A percentile compares a stretch with the other conserved stretches of the same genome.
phyloP scores from a whole-genome alignment of 345 rosid species.

The Durio zibethinus region DNA sequence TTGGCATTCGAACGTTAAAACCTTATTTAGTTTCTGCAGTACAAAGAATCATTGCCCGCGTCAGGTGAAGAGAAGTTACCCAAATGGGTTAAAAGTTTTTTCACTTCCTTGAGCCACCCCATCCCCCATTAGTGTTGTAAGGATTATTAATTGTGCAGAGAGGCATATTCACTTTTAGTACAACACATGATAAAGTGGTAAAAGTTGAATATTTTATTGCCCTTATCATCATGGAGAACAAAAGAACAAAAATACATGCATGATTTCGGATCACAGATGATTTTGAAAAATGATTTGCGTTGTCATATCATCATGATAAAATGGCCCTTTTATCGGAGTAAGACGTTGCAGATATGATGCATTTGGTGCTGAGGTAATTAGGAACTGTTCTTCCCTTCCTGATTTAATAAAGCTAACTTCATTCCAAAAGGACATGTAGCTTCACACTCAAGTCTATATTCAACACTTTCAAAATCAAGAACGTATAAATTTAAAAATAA shows the following conservation, averaged over 20 bases:
- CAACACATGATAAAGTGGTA: not conserved
- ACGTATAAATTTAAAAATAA: too few relatives aligned
- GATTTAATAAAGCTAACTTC: not conserved
- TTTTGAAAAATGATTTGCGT: constrained; percentile 8
- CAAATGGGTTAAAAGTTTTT: not conserved
- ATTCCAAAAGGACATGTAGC: not conserved
- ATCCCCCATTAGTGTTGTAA: not conserved
- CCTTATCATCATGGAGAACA: not conserved
- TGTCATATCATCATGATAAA: constrained; percentile 16
- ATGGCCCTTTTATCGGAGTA: not conserved
- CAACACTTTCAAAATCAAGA: not conserved
- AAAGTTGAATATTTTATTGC: constrained; percentile 4
- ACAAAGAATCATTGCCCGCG: not conserved
- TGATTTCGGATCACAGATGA: constrained; percentile 5
- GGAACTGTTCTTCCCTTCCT: not conserved
- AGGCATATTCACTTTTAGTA: not conserved
- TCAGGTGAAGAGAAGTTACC: constrained; percentile 1
- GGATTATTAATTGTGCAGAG: not conserved
- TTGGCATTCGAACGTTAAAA: constrained; percentile 7
- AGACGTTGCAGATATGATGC: constrained; percentile 8
- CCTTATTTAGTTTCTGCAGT: not conserved
- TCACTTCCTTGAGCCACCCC: not conserved
- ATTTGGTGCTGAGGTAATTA: not conserved
- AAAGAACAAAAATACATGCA: constrained; percentile 11
- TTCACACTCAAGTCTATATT: not conserved